These are phyloP conservation scores for Ustilago trichophora DNA, from an alignment of 1,284 basidiomycete species.

Conservation along the genomic window DNA sequence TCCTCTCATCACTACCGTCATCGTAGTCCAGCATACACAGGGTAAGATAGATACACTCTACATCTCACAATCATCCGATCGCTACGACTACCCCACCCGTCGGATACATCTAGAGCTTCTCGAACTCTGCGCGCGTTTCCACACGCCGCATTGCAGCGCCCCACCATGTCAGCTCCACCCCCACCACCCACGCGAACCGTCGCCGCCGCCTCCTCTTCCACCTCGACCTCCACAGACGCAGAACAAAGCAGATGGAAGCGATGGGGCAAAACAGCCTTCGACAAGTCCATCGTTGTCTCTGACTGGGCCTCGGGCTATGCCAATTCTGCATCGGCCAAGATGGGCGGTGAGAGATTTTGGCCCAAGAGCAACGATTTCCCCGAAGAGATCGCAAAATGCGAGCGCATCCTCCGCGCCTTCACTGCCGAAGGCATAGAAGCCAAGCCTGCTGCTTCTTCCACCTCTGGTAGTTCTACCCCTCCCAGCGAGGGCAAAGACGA, in stretches of 20 bases:
- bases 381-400: slow-evolving; percentile 70
- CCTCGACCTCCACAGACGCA: neutral
- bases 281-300: slow-evolving; percentile 56
- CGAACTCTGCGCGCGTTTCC: too few species aligned
- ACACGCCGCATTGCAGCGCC: too few species aligned
- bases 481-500: slow-evolving; percentile 13
- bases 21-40: too few species aligned
- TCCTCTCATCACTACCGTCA: too few species aligned
- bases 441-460: slow-evolving; percentile 9
- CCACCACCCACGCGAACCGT: neutral
- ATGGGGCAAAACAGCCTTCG: slow-evolving; percentile 46
- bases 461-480: neutral
- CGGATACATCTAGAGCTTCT: too few species aligned
- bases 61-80: too few species aligned
- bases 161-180: slow-evolving; percentile 12
- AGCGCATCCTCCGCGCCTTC: slow-evolving; percentile 68
- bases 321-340: slow-evolving; percentile 57
- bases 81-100: too few species aligned
- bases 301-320: slow-evolving; percentile 63
- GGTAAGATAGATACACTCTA: too few species aligned
- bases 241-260: slow-evolving; percentile 37
- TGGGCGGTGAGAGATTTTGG: slow-evolving; percentile 71
- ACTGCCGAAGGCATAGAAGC: slow-evolving; percentile 59
- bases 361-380: slow-evolving; percentile 70
- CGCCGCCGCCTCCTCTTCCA: neutral